Evolutionary conservation across 1,284 basidiomycete genomes (phyloP), one percentile per base, ranked within the genome.

Genomic region (Coriolopsis trogii): DNA sequence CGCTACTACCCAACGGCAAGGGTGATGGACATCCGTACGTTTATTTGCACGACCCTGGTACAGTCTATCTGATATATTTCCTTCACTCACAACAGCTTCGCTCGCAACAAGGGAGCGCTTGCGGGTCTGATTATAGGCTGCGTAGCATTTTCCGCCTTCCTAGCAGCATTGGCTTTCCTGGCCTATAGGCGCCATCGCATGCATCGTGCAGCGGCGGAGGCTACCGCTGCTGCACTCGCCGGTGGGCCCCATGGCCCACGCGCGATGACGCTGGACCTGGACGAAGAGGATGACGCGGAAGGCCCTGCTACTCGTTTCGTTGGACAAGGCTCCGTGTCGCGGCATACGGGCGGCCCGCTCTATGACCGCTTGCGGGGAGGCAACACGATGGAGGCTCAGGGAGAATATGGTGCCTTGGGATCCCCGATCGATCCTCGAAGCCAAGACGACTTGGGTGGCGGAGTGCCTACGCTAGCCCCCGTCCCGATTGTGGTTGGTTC

Each of bases 111-210:
- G 29, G 67, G 66, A 6, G 67, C 66, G 10, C 58, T 67, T 15
- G 64, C 62, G 1, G 67, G 67, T 0, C 48, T 69, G 18, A 56
- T 65, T n/a, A 33, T 69, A 23, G 67, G 66, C 12, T 50, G 55
- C 28, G 41, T 63, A 18, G 64, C 62, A 5, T 61, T 66, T 43
- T 49, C 60, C 13, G 55, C 53, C 2, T 43, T 67, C 33, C 42
- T 67, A 15, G 50, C 46, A 4, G 51, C 51, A 5, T 61, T 55
- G 60, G 44, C 55, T 13, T 29, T 60, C 36, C 58, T 69, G 26
- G 61, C 60, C 3, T 53, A 59, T 38, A 53, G 60, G 20, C 58
- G 65, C 15, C 64, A 67, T 29, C 58, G 49, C 40, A 41, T 36
- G n/a, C 61, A 52, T 12, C 49, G 54, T 29, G 25, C 56, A 7